Evolutionary conservation across 805 yeast genomes (phyloP).

Genomic region (Torulaspora quercuum): DNA sequence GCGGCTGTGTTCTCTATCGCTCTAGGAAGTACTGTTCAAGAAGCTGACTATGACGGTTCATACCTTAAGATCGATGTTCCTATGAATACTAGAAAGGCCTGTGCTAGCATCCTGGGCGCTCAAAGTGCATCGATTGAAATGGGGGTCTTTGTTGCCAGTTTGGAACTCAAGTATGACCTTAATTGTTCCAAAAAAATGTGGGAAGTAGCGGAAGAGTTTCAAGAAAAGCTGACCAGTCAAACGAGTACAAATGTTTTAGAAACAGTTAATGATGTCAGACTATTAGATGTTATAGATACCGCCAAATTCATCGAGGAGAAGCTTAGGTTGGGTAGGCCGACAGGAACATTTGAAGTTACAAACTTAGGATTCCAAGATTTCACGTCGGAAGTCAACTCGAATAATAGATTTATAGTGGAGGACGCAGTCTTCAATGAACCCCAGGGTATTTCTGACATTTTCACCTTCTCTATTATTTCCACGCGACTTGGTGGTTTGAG

Average conservation of each 20-base stretch:
- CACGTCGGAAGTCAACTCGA: conserved; percentile 3
- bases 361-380: conserved; percentile 30
- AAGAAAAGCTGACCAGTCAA: conserved; percentile 5
- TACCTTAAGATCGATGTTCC: conserved; percentile 22
- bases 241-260: conserved; percentile 12
- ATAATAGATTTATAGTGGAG: conserved; percentile 16
- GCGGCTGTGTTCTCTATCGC: conserved; percentile 17
- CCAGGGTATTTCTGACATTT: conserved; percentile 26
- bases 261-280: conserved; percentile 21
- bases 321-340: conserved; percentile 20
- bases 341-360: conserved; percentile 31
- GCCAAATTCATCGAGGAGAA: conserved; percentile 21
- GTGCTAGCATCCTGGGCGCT: conserved; percentile 11
- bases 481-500: conserved; percentile 29
- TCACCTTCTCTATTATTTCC: conserved; percentile 24
- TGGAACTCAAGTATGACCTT: conserved; percentile 12
- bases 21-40: conserved; percentile 1
- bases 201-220: conserved; percentile 19
- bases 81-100: conserved; percentile 25
- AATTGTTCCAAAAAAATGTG: conserved; percentile 12
- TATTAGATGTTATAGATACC: conserved; percentile 24
- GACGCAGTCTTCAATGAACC: conserved; percentile 32
- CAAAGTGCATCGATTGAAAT: conserved; percentile 14
- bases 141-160: conserved; percentile 28
- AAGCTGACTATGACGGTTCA: conserved; percentile 12